A percentile compares a stretch with the other conserved stretches of the same genome.
Conservation (phyloP, 2,329 filamentous ascomycete genomes). For the Aspergillus candidus region DNA sequence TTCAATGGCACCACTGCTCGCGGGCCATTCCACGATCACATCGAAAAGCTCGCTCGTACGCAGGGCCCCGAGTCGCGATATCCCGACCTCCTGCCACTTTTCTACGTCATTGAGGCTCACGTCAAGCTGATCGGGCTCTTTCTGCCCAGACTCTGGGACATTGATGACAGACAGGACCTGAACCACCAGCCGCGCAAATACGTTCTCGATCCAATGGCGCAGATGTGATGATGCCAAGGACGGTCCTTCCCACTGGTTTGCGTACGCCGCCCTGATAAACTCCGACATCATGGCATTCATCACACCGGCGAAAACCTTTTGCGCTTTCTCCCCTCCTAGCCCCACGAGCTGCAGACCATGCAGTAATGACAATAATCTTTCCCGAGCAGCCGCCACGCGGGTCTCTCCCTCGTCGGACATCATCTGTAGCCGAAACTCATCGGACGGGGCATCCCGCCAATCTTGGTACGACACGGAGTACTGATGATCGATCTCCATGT, state of each 20-base stretch:
- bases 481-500: slow-evolving; percentile 34
- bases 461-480: slow-evolving; percentile 33
- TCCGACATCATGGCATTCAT: slow-evolving; percentile 53
- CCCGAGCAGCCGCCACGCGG: slow-evolving; percentile 25
- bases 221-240: slow-evolving; percentile 46
- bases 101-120: slow-evolving; percentile 41
- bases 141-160: slow-evolving; percentile 17
- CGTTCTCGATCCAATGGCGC: slow-evolving; percentile 50
- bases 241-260: slow-evolving; percentile 51
- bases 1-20: slow-evolving; percentile 53
- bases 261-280: slow-evolving; percentile 52
- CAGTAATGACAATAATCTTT: slow-evolving; percentile 36
- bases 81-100: slow-evolving; percentile 52
- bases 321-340: slow-evolving; percentile 49
- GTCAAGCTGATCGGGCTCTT: slow-evolving; percentile 21
- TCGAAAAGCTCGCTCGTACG: slow-evolving; percentile 55
- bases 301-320: slow-evolving; percentile 53
- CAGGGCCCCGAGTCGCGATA: slow-evolving; percentile 50
- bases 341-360: slow-evolving; percentile 47
- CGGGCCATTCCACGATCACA: slow-evolving; percentile 56
- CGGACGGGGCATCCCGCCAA: slow-evolving; percentile 31
- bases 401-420: slow-evolving; percentile 29
- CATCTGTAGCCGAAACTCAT: slow-evolving; percentile 22
- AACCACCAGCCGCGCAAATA: slow-evolving; percentile 48
- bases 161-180: slow-evolving; percentile 43